Base-by-base conservation (phyloP, 2,329 filamentous ascomycete genomes). In the Microdochium nivale region DNA sequence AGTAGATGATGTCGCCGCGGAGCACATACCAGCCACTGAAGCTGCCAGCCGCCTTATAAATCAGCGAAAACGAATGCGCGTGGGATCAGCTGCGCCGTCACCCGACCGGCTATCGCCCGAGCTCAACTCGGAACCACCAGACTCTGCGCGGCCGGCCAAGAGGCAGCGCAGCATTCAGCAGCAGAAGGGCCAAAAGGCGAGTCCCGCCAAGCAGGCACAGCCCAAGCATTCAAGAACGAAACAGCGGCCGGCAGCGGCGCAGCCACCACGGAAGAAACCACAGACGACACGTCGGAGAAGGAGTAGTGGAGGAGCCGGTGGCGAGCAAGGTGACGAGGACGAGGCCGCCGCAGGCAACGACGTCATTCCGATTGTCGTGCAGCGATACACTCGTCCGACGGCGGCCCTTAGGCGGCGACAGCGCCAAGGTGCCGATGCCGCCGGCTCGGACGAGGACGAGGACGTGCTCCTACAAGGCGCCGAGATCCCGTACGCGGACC, bases 281-380 rank as follows among this genome's bases (percentile, higher is more conserved):
- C 27, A 25, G 25, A 52, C 55, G 49, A 27, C 53, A 54, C 49
- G 52, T 25, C 40, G 51, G 51, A 59, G 56, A 53, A 54, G 56
- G 56, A 56, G 50, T 49, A 60, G 60, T 25, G 13, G 61, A 61
- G 33, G 60, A 37, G 33, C 33, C 33, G n/a, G 14, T 14, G 30
- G 14, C 30, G 30, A 14, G 30, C 8, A 37, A 14, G 33, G 4
- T 14, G 7, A 37, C 13, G 40, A 24, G 7, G 40, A 44, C 19
- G 40, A 24, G 19, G 40, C n/a, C 7, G 40, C 16, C 9, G 40
- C 40, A 5, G 40, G 40, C n/a, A 44, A 44, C 19, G 40, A 44
- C 19, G 40, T 68, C 4, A 72, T 84, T 44, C 76, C 80, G 5
- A 73, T 86, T n/a, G 77, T 73, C 1, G 78, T 84, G 0, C 80